Evolutionary conservation across 2,329 filamentous ascomycete species (phyloP).

Genomic region (Coleophoma eucalyptorum): DNA sequence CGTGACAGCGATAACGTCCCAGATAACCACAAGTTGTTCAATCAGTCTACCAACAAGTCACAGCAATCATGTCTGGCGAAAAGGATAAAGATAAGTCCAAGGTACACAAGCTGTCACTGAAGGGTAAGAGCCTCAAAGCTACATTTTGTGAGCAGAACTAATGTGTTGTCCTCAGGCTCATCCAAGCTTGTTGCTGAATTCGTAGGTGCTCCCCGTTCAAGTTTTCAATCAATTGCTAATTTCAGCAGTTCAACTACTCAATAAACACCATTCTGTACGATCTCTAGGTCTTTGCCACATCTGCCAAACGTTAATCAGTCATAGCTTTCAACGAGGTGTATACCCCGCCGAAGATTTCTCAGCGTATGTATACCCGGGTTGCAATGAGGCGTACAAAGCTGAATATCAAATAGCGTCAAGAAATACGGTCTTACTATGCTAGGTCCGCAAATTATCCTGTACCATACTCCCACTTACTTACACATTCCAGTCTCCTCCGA

Average conservation of each 20-base stretch:
- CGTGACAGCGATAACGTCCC: neutral
- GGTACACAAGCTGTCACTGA: slow-evolving; percentile 89
- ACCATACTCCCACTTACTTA: slow-evolving; percentile 7
- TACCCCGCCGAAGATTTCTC: slow-evolving; percentile 97
- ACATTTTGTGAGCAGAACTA: too few species aligned
- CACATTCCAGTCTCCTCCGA: slow-evolving; percentile 71
- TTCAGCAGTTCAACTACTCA: slow-evolving; percentile 82
- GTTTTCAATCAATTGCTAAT: slow-evolving; percentile 7
- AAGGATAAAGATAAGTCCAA: slow-evolving; percentile 70
- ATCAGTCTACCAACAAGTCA: too few species aligned
- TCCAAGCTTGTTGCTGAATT: slow-evolving; percentile 93
- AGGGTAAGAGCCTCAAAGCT: slow-evolving; percentile 52
- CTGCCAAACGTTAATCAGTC: slow-evolving; percentile 2
- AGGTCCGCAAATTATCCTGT: slow-evolving; percentile 43
- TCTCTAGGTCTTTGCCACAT: neutral
- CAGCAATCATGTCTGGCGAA: slow-evolving; percentile 20
- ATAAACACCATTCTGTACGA: slow-evolving; percentile 92
- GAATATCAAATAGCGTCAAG: slow-evolving; percentile 60
- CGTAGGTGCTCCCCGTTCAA: slow-evolving; percentile 48
- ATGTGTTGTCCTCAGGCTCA: slow-evolving; percentile 43
- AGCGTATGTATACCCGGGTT: slow-evolving; percentile 52
- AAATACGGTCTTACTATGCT: slow-evolving; percentile 88
- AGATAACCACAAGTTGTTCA: neutral
- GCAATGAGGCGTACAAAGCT: too few species aligned
- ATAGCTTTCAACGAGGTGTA: slow-evolving; percentile 77